Conservation (phyloP, 2,329 filamentous ascomycete species). For the Zasmidium angulare region DNA sequence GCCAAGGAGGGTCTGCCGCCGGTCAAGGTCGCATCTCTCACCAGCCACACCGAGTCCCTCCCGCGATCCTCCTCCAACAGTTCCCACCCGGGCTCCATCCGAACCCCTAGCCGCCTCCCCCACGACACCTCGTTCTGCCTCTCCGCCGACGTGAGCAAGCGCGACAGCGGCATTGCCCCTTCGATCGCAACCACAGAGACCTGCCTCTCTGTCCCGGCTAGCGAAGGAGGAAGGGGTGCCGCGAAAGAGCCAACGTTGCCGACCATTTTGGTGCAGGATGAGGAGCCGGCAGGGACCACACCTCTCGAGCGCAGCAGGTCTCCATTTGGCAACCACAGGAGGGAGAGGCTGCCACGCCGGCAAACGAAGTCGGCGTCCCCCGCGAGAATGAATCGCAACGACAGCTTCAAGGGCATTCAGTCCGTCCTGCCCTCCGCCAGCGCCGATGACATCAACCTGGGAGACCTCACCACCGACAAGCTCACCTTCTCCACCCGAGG, state of each 20-base stretch:
- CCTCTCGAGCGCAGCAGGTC: conserved; percentile 20
- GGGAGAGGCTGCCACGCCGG: not conserved
- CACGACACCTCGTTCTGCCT: conserved; percentile 6
- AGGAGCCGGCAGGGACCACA: conserved; percentile 21
- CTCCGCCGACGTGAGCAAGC: conserved; percentile 28
- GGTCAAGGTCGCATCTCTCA: not conserved
- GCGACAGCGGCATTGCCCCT: conserved; percentile 36
- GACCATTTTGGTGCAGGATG: conserved; percentile 47
- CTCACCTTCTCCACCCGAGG: conserved; percentile 62
- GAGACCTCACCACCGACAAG: conserved; percentile 51
- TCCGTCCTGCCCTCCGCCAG: conserved; percentile 45
- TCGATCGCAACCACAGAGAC: conserved; percentile 26
- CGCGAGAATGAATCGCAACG: conserved; percentile 3
- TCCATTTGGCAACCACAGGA: conserved; percentile 8
- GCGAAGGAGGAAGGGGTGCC: conserved; percentile 18
- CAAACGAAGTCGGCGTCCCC: not conserved
- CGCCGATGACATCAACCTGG: conserved; percentile 51
- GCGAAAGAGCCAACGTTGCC: conserved; percentile 43
- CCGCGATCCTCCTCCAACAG: not conserved
- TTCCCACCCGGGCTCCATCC: not conserved
- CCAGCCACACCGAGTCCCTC: not conserved
- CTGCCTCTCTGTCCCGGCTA: conserved; percentile 7
- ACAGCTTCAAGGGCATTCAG: not conserved
- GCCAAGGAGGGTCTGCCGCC: conserved; percentile 3
- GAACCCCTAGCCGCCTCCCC: not conserved